Conservation (phyloP, 1,284 basidiomycete species). For the Mycosarcoma mackinlayi region DNA sequence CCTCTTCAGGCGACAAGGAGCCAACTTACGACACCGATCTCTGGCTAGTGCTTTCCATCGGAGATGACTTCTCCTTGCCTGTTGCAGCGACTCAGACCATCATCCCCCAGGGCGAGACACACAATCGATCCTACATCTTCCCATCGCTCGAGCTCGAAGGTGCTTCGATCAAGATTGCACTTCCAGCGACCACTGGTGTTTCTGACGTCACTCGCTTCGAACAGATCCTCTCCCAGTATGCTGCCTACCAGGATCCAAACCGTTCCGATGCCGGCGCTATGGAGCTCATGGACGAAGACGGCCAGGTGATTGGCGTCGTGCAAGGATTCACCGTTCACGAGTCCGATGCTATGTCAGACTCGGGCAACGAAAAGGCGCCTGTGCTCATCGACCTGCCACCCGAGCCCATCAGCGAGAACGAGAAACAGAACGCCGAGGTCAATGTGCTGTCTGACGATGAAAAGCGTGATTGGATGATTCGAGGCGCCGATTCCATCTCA, state of each 20-base stretch:
- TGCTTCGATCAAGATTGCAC: conserved; percentile 44
- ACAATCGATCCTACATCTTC: conserved; percentile 36
- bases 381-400: conserved; percentile 55
- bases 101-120: conserved; percentile 23
- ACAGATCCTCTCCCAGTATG: conserved; percentile 55
- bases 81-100: conserved; percentile 46
- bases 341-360: conserved; percentile 37
- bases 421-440: conserved; percentile 33
- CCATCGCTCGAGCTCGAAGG: conserved; percentile 50
- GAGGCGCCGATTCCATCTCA: conserved; percentile 59
- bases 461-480: conserved; percentile 54
- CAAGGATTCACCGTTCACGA: conserved; percentile 48
- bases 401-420: conserved; percentile 26
- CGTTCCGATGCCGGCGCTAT: conserved; percentile 39
- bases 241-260: conserved; percentile 51
- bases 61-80: conserved; percentile 43
- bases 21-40: conserved; percentile 43
- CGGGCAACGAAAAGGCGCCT: conserved; percentile 56
- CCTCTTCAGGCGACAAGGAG: conserved; percentile 3
- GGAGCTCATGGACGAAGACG: conserved; percentile 59
- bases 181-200: conserved; percentile 27
- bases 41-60: conserved; percentile 54
- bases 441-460: conserved; percentile 37
- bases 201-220: conserved; percentile 34
- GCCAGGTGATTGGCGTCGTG: conserved; percentile 49